These are phyloP conservation scores for Neoconidiobolus thromboides DNA, from an alignment of 371 early-diverging fungal species.

Conservation along the genomic window DNA sequence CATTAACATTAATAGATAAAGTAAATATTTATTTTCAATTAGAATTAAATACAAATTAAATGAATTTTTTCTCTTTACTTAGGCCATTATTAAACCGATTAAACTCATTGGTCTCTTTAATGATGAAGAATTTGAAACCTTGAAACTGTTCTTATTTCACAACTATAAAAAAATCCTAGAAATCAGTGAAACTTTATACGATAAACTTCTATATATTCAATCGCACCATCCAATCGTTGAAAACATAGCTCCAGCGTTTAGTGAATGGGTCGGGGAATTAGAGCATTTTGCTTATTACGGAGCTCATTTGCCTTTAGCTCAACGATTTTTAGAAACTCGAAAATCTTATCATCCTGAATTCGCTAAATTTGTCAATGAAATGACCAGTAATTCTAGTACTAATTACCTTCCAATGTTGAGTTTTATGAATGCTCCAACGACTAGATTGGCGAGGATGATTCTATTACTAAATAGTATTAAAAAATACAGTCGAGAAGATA, in stretches of 20 bases:
- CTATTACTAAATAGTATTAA: not conserved
- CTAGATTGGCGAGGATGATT: not conserved
- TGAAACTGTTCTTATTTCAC: not conserved
- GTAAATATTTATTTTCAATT: constrained; percentile 6
- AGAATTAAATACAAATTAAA: not conserved
- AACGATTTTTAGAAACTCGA: not conserved
- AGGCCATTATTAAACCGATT: not conserved
- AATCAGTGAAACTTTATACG: not conserved
- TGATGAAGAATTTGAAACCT: not conserved
- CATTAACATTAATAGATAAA: constrained; percentile 12
- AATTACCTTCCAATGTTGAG: not conserved
- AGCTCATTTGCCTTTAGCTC: not conserved
- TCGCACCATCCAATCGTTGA: not conserved
- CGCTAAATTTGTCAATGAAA: not conserved
- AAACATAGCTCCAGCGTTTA: not conserved
- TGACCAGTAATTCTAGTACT: not conserved
- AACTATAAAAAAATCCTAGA: not conserved
- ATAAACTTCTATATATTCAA: not conserved
- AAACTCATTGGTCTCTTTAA: not conserved
- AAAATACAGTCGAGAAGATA: not conserved
- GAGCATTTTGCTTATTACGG: not conserved
- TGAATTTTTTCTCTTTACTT: not conserved
- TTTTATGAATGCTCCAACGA: not conserved
- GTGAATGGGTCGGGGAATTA: not conserved
- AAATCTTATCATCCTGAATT: not conserved